A percentile compares a stretch with the other conserved stretches of the same genome.
These are phyloP conservation scores for Sclerotinia nivalis DNA, from an alignment of 2,329 filamentous ascomycete genomes.

Conservation along the genomic window DNA sequence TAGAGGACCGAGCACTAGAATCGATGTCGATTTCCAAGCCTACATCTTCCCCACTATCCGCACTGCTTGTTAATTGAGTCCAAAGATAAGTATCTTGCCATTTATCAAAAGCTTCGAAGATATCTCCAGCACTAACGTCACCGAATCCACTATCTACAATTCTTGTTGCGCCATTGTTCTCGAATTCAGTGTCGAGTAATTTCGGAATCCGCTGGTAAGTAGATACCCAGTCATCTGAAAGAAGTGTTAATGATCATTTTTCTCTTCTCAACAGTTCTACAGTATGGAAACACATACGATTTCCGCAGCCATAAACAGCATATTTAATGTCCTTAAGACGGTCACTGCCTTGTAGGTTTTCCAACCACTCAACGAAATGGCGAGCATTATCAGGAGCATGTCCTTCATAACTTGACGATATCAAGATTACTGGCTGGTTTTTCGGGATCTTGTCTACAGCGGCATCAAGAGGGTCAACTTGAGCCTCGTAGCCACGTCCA, in stretches of 20 bases:
- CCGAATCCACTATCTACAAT: conserved; percentile 9
- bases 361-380: conserved; percentile 68
- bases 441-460: conserved; percentile 61
- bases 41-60: background rate
- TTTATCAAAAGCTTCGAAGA: conserved; percentile 67
- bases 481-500: conserved; percentile 56
- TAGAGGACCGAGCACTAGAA: conserved; percentile 32
- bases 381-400: conserved; percentile 71
- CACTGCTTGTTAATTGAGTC: conserved; percentile 39
- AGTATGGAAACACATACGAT: conserved; percentile 41
- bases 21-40: conserved; percentile 20
- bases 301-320: conserved; percentile 70
- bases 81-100: conserved; percentile 64
- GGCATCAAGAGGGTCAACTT: conserved; percentile 59
- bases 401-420: conserved; percentile 74
- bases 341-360: conserved; percentile 41
- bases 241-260: conserved; percentile 6
- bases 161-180: conserved; percentile 23
- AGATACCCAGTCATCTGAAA: conserved; percentile 51
- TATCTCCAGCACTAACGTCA: conserved; percentile 49
- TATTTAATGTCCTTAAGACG: conserved; percentile 60
- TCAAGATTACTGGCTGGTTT: conserved; percentile 62
- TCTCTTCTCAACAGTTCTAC: conserved; percentile 36
- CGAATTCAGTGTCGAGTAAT: conserved; percentile 51
- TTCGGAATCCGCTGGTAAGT: conserved; percentile 71